phyloP scores from a whole-genome alignment of 495 filamentous ascomycete genomes.

The Podospora fimiseda region DNA sequence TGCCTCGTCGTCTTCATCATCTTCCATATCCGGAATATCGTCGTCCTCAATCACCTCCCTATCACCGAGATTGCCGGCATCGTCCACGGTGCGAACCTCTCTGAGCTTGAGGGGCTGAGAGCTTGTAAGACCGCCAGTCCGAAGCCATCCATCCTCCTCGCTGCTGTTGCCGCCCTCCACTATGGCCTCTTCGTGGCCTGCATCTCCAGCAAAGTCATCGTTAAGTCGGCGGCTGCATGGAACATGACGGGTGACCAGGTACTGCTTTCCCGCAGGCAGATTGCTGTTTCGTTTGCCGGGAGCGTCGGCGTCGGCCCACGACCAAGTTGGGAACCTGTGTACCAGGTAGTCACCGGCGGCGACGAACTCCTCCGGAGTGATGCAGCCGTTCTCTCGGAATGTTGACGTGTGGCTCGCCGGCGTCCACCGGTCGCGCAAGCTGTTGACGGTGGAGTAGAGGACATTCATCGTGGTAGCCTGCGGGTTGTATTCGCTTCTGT shows the following conservation, averaged over 20 bases:
- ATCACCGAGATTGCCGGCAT: constrained; percentile 70
- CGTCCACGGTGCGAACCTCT: constrained; percentile 83
- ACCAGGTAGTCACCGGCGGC: constrained; percentile 95
- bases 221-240: constrained; percentile 88
- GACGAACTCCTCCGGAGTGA: constrained; percentile 96
- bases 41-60: constrained; percentile 61
- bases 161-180: constrained; percentile 65
- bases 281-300: constrained; percentile 69
- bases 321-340: constrained; percentile 98
- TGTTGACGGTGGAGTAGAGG: constrained; percentile 75
- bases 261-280: constrained; percentile 89
- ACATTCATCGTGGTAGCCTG: constrained; percentile 40
- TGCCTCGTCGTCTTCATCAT: constrained; percentile 95
- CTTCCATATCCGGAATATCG: constrained; percentile 97
- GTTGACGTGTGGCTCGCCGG: constrained; percentile 84
- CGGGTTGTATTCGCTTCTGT: not conserved
- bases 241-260: constrained; percentile 86
- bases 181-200: constrained; percentile 73
- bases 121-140: constrained; percentile 70
- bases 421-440: constrained; percentile 81
- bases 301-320: constrained; percentile 85
- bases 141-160: constrained; percentile 86
- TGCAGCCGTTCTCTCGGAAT: constrained; percentile 87
- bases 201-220: constrained; percentile 85
- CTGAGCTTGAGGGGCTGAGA: constrained; percentile 64